Base-by-base conservation (phyloP, 106 monocot genomes). In the Dioscorea alata region DNA sequence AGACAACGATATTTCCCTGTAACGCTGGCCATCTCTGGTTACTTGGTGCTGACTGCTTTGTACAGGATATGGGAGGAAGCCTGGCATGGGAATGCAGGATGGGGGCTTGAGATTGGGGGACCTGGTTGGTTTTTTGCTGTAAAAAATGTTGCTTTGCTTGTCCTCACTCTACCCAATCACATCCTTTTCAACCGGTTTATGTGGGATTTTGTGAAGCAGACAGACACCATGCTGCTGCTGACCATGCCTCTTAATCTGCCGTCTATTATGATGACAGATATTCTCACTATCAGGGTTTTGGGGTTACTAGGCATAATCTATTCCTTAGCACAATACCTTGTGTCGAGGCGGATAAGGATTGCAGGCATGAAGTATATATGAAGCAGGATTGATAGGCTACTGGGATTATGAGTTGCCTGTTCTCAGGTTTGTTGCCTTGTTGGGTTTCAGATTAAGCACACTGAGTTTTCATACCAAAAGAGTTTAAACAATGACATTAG, bases 191-290 rank as follows among this genome's bases (percentile, higher is more conserved):
- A 93, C 63, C 75, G 99, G 22, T 99, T 99, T 71, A 93, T 99
- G 93, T 99, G 99, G 99, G 99, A 99, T 72, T 93, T 93, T 76
- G 90, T 93, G 57, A 99, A 93, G 65, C 99, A 99, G 72, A 90
- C 93, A 19, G 99, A 93, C 71, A 57, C 75, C 4, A 76, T 85
- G 62, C 57, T 99, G 65, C 75, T 99, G 23, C 77, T 99, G 61
- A 99, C 99, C 4, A 72, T 99, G 87, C 99, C 99, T 18, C 90
- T 99, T 58, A 99, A 99, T 76, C 61, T 99, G 64, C 99, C 99
- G 17, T 87, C 92, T 0, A 80, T 99, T 3, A 53, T 99, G 42
- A 99, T 99, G 50, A 99, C 99, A 16, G 90, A 99, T 76, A 80
- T 99, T 71, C 14, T 80, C 48, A 75, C 90, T 4, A 61, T 99